Evolutionary conservation across 192 early-diverging fungal species (phyloP), one percentile per base, ranked within the genome.

Genomic region (Kickxella alabastrina): DNA sequence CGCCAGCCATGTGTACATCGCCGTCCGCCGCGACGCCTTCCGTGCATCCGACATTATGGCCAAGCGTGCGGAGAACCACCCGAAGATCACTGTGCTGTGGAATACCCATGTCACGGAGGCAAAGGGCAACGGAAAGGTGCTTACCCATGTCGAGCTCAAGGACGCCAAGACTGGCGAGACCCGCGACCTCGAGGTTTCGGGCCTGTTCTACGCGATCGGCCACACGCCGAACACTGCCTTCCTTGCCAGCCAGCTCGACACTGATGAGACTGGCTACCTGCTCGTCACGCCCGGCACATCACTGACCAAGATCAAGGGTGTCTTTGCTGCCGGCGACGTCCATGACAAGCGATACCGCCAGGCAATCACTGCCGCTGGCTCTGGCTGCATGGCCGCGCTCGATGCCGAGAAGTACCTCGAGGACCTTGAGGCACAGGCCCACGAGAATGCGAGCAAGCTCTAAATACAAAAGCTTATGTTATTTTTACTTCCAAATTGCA

Each of bases 21-120:
- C 95, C 21, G 93, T 96, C 35, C 87, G 96, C 53, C 87, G 96
- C 56, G 96, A 97, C 77, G 87, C 84, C 64, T 84, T 99, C 34
- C 89, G 96, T 56, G 96, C 96, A 17, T 94, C 92, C 57, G 91
- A 92, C 76, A 93, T 96, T 37, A 99, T 99, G 96, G 93, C 90
- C 43, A 80, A 87, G 55, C 88, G 96, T 47, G 78, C 92, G 6
- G 43, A 81, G 12, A 83, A 58, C 42, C 83, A 99, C 77, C 86
- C 92, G 75, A 94, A 99, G 77, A 82, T 97, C 39, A 92, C 92
- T 37, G 80, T 97, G 31, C 70, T 95, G 34, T 99, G 88, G 85
- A 95, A 94, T 79, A 88, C 76, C 31, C 59, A 87, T 43, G 91
- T 93, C 15, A 77, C 85, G 39, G 86, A 91, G 68, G 84, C 89